Base-by-base conservation (phyloP, 352 stramenopile species). In the Globisporangium spiculum region DNA sequence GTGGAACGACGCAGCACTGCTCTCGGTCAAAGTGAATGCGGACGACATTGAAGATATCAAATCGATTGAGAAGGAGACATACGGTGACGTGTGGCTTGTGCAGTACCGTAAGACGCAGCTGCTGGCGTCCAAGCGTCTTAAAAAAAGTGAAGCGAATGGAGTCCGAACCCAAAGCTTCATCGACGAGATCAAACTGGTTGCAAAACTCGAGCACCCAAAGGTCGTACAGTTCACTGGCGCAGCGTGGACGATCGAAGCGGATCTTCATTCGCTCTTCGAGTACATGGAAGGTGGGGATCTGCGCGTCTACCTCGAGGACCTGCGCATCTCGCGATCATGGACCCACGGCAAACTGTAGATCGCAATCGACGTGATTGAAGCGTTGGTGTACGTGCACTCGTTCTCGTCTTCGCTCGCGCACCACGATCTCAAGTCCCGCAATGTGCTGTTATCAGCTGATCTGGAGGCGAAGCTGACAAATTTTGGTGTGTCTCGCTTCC, bases 221-320 rank as follows among this genome's bases (percentile, higher is more conserved):
- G 59, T 88, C 4, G 83, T 91, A 16, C 53, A 53, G 16, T 68
- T 89, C 24, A 56, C 86, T 10, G 83, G 79, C 12, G 81, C 79
- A 22, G 74, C 78, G 3, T 91, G 80, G 80, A 84, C 74, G 1
- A 79, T 76, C 22, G 73, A 84, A 53, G 68, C 74, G 8, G 79
- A 89, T 57, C 53, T 89, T 0, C 77, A 88, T 66, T 81, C 79
- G 5, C 55, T 91, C 4, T 88, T 86, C 57, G 83, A 91, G 69
- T 91, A 85, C 67, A 87, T 90, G 81, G 62, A 83, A 1, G 74
- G 72, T 4, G 79, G 83, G 26, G 81, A 91, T 56, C 36, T 90
- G 6, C 72, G 77, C 5, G 72, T 67, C 0, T 78, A 80, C 20
- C 70, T 91, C 4, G 56, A 73, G 20, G 48, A 65, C 0, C 50